These are phyloP conservation scores for Blastobotrys persicus DNA, from an alignment of 1,139 yeast species.

Conservation along the genomic window DNA sequence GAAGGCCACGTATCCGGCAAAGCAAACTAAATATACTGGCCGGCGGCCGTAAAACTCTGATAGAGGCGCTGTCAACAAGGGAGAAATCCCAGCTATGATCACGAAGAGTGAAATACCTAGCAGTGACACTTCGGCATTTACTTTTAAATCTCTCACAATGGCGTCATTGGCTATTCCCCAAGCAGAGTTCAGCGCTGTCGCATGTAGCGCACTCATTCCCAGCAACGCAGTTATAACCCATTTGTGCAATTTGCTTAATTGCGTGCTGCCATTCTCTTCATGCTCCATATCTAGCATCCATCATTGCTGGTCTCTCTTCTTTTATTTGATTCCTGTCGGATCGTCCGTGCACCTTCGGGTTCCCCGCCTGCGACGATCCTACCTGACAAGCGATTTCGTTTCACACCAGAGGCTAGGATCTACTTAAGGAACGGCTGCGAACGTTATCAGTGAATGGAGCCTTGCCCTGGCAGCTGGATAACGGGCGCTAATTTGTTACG, in stretches of 20 bases:
- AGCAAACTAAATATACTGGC: constrained; percentile 58
- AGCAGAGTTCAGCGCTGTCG: constrained; percentile 45
- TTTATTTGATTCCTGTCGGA: not conserved
- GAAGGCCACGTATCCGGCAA: constrained; percentile 55
- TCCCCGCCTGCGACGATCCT: not conserved
- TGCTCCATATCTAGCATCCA: not conserved
- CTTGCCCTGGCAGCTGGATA: too few species aligned
- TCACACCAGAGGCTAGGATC: too few species aligned
- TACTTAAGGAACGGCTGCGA: too few species aligned
- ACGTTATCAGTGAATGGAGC: too few species aligned
- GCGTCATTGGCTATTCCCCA: constrained; percentile 56
- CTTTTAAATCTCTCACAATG: constrained; percentile 48
- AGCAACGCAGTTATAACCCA: not conserved
- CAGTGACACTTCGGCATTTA: constrained; percentile 57
- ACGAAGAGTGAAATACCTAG: constrained; percentile 66
- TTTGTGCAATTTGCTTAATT: not conserved
- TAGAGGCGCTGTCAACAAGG: constrained; percentile 67
- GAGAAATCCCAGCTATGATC: constrained; percentile 67
- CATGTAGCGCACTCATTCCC: not conserved
- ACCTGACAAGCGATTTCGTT: too few species aligned
- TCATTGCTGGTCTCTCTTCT: not conserved
- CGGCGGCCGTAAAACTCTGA: constrained; percentile 73
- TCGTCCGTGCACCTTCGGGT: not conserved
- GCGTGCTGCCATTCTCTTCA: not conserved
- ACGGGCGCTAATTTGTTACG: too few species aligned